Conservation (phyloP, 2,329 filamentous ascomycete species). For the Cladophialophora chaetospira region DNA sequence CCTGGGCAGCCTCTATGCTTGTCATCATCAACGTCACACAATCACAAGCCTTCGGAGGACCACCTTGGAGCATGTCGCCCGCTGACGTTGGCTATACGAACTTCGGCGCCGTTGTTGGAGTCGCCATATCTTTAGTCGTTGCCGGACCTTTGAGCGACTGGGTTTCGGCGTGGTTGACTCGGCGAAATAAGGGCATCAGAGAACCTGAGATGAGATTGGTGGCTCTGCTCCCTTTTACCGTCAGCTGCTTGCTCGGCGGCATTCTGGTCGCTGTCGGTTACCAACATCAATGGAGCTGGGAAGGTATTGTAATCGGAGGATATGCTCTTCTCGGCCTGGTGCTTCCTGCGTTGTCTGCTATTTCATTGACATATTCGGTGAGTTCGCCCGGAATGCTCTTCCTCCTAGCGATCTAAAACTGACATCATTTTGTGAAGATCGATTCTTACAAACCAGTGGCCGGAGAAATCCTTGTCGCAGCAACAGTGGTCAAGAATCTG, state of each 20-base stretch:
- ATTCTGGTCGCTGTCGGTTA: slow-evolving; percentile 54
- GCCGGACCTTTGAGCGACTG: slow-evolving; percentile 59
- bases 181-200: slow-evolving; percentile 57
- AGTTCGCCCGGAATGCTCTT: not conserved
- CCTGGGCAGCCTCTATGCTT: slow-evolving; percentile 43
- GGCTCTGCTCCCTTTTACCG: slow-evolving; percentile 53
- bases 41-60: slow-evolving; percentile 48
- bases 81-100: slow-evolving; percentile 54
- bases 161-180: slow-evolving; percentile 53
- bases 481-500: slow-evolving; percentile 49
- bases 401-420: not conserved
- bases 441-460: slow-evolving; percentile 52
- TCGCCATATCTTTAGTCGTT: slow-evolving; percentile 47
- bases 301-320: slow-evolving; percentile 50
- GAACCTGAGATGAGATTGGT: slow-evolving; percentile 64
- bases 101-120: slow-evolving; percentile 49
- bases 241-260: slow-evolving; percentile 53
- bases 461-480: slow-evolving; percentile 50
- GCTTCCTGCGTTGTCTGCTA: slow-evolving; percentile 47
- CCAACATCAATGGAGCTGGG: slow-evolving; percentile 53
- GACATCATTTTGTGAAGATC: not conserved
- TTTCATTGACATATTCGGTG: slow-evolving; percentile 49
- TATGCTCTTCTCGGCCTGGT: slow-evolving; percentile 48
- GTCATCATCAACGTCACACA: slow-evolving; percentile 56
- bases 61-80: slow-evolving; percentile 50